Evolutionary conservation across 1,139 yeast species (phyloP).

Genomic region (Saccharomyces hybrid): DNA sequence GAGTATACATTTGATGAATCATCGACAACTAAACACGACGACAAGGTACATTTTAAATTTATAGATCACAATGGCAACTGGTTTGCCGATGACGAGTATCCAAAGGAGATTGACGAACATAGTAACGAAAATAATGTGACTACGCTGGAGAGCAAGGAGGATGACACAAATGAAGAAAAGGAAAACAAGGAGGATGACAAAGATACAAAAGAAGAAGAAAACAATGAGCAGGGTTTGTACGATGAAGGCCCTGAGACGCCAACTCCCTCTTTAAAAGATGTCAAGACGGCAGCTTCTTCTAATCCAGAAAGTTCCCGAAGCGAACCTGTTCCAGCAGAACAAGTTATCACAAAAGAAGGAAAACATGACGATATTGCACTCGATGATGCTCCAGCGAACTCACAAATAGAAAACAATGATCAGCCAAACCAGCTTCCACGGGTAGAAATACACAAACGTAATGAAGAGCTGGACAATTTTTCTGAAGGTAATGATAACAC

Average conservation of each 20-base stretch:
- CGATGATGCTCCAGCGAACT: background rate
- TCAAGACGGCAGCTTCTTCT: background rate
- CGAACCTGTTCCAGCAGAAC: background rate
- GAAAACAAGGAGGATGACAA: background rate
- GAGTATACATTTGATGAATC: conserved; percentile 14
- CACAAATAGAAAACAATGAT: background rate
- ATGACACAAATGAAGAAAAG: background rate
- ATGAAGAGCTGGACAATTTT: conserved; percentile 3
- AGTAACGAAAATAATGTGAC: conserved; percentile 52
- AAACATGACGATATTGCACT: background rate
- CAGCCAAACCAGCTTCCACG: background rate
- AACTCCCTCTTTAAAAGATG: background rate
- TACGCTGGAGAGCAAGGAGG: background rate
- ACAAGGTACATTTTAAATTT: conserved; percentile 26
- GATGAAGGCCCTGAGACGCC: background rate
- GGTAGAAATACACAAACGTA: background rate
- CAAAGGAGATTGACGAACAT: conserved; percentile 41
- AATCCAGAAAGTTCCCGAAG: background rate
- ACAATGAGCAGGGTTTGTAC: background rate
- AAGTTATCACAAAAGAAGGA: background rate
- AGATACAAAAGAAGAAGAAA: background rate
- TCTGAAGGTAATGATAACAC: background rate
- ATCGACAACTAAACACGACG: conserved; percentile 7
- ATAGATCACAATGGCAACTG: conserved; percentile 44
- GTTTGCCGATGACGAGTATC: conserved; percentile 42